Conservation (phyloP, 192 early-diverging fungal species). For the Cetraspora pellucida region DNA sequence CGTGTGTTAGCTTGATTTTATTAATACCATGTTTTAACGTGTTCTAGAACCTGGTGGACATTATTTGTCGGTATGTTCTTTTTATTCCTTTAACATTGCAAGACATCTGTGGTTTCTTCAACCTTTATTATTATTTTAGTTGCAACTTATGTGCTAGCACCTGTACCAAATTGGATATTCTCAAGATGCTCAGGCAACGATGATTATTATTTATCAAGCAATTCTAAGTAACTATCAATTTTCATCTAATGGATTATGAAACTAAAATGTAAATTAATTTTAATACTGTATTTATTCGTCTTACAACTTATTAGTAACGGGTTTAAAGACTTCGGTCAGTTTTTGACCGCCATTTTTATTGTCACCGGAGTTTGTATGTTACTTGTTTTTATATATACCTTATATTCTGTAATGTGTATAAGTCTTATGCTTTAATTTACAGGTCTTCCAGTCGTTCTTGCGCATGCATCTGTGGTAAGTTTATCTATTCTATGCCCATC, state of each 20-base stretch:
- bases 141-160: constrained; percentile 89
- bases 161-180: constrained; percentile 87
- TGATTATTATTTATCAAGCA: constrained; percentile 71
- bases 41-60: constrained; percentile 91
- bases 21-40: constrained; percentile 11
- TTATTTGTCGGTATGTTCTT: constrained; percentile 71
- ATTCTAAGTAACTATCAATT: constrained; percentile 39
- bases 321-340: constrained; percentile 71
- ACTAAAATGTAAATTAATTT: neutral
- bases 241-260: neutral
- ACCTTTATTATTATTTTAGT: constrained; percentile 46
- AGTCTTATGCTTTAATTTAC: neutral
- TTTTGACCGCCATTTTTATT: constrained; percentile 89
- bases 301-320: constrained; percentile 42
- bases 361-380: constrained; percentile 85
- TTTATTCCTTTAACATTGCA: neutral
- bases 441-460: constrained; percentile 58
- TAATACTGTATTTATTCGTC: constrained; percentile 17
- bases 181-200: constrained; percentile 68
- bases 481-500: too few species aligned
- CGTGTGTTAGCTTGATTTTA: neutral
- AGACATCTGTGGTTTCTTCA: neutral
- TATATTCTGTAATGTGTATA: neutral
- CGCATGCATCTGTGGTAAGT: constrained; percentile 74
- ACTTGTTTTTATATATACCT: neutral